Evolutionary conservation across 2,329 filamentous ascomycete genomes (phyloP), one percentile per base, ranked within the genome.

Genomic region (Exophiala xenobiotica): DNA sequence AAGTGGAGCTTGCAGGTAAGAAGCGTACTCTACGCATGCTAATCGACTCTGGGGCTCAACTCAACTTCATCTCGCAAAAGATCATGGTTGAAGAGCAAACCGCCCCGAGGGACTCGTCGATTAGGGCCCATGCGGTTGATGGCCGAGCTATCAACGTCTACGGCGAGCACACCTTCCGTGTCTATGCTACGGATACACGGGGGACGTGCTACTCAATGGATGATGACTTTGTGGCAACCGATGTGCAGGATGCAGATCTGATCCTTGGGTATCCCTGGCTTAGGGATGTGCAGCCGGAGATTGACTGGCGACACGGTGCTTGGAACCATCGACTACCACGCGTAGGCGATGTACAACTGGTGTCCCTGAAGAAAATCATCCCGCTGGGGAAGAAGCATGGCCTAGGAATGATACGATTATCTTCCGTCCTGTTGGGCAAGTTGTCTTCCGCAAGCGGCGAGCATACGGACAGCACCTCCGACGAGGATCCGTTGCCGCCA

Each of bases 21-120:
- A n/a, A n/a, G n/a, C n/a, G n/a, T n/a, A n/a, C n/a, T n/a, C n/a
- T 49, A 31, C 14, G 22, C 2, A 22, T 29, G 22, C 19, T 48
- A 12, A 12, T 40, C 14, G 27, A 49, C 18, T 49, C 6, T 39
- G 29, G n/a, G 11, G 16, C 16, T 6, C n/a, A 52, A 27, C 2
- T 4, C 8, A 48, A 43, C n/a, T 49, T 42, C 50, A 48, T 52
- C 4, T 52, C 12, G 11, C 41, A 39, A 20, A 6, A 26, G 23
- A n/a, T 29, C 11, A 41, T 52, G 6, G 14, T 44, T 23, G 37
- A 49, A 20, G 27, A 9, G 41, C 4, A 8, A 16, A 22, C 42
- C 12, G 3, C 16, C 2, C 12, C 18, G 23, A 29, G 2, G 9
- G 23, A 26, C 22, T 20, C 8, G 5, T 4, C 3, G n/a, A 22